These are phyloP conservation scores for Ettlia oleoabundans DNA, from an alignment of 139 green algal species.

Conservation along the genomic window DNA sequence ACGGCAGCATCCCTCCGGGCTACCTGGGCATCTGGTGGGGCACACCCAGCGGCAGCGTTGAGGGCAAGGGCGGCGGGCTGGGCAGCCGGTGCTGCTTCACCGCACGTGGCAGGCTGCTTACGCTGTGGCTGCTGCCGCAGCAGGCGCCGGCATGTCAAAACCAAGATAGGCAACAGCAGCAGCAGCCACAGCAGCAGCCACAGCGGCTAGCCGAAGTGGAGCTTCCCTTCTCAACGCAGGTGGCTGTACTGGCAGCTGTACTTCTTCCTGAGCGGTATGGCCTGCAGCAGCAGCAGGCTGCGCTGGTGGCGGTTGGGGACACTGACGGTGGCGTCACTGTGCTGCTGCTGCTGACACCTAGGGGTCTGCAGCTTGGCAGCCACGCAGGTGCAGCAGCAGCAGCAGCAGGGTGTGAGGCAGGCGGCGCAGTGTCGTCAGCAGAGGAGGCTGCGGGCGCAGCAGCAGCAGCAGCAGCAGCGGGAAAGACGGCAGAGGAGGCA, in stretches of 20 bases:
- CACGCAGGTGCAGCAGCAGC: not conserved
- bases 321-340: not conserved
- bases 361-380: not conserved
- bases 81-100: conserved; percentile 19
- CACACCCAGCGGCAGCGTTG: conserved; percentile 8
- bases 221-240: not conserved
- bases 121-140: conserved; percentile 9
- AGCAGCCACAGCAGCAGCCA: conserved; percentile 11
- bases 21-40: conserved; percentile 15
- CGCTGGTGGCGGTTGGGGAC: conserved; percentile 20
- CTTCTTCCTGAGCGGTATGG: not conserved
- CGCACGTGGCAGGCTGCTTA: not conserved
- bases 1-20: not conserved
- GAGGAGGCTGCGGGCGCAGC: no score
- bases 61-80: not conserved
- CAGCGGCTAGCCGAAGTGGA: not conserved
- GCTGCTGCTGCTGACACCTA: conserved; percentile 3
- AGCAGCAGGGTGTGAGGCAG: not conserved
- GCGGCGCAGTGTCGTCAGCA: not conserved
- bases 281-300: not conserved
- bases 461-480: not conserved
- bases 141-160: not conserved
- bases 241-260: not conserved
- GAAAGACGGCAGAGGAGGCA: no score
- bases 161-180: not conserved